Evolutionary conservation across 805 yeast genomes (phyloP).

Genomic region (Yarrowia sp.): DNA sequence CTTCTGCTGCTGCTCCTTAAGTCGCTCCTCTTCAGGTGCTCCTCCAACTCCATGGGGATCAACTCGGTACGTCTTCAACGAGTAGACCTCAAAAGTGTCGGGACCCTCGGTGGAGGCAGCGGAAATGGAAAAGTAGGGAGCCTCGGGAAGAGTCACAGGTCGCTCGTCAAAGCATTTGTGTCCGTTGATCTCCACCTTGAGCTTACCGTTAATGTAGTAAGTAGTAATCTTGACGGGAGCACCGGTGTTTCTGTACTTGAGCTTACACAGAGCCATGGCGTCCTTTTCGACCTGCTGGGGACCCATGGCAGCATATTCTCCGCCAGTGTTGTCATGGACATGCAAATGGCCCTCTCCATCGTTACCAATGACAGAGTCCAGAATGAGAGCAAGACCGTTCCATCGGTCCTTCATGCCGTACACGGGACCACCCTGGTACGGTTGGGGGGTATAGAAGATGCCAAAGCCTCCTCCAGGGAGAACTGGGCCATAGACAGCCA

Average conservation of each 20-base stretch:
- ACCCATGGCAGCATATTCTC: slow-evolving; percentile 30
- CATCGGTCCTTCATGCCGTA: slow-evolving; percentile 40
- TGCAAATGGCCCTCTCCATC: slow-evolving; percentile 36
- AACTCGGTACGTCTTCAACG: slow-evolving; percentile 27
- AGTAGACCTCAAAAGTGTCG: slow-evolving; percentile 30
- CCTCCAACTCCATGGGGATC: neutral
- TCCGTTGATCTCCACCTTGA: slow-evolving; percentile 41
- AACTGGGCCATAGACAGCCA: slow-evolving; percentile 37
- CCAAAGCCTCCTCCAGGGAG: slow-evolving; percentile 40
- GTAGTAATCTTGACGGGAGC: slow-evolving; percentile 35
- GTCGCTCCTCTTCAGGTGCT: slow-evolving; percentile 7
- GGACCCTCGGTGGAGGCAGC: slow-evolving; percentile 33
- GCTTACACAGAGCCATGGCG: slow-evolving; percentile 40
- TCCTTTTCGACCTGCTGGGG: slow-evolving; percentile 27
- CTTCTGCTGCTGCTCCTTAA: neutral
- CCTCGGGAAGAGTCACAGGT: slow-evolving; percentile 37
- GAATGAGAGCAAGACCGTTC: slow-evolving; percentile 43
- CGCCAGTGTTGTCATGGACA: slow-evolving; percentile 43
- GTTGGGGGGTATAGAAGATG: slow-evolving; percentile 38
- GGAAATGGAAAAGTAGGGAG: slow-evolving; percentile 38
- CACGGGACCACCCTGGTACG: slow-evolving; percentile 36
- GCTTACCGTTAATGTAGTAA: slow-evolving; percentile 35
- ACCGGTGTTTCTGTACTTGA: slow-evolving; percentile 39
- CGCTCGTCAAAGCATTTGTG: slow-evolving; percentile 39
- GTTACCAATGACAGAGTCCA: slow-evolving; percentile 36